phyloP scores from a whole-genome alignment of 108 stramenopile species.

The Chaetoceros muelleri region DNA sequence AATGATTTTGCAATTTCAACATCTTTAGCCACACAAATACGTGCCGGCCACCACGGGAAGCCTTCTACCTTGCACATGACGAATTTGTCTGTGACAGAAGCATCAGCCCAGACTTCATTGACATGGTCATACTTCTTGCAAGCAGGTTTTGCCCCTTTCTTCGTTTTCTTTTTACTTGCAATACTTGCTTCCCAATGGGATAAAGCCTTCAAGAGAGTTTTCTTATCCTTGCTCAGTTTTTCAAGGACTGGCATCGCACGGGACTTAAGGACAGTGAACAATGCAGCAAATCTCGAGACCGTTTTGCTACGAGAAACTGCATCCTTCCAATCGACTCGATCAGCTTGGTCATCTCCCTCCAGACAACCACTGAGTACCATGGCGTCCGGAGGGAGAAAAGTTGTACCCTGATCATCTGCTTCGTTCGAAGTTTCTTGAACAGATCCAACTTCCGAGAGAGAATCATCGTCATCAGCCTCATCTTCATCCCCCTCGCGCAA shows the following conservation, averaged over 20 bases:
- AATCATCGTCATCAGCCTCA: conserved; percentile 41
- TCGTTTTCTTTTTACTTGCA: conserved; percentile 2
- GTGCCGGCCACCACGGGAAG: conserved; percentile 81
- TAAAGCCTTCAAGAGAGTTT: conserved; percentile 33
- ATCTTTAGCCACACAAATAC: conserved; percentile 50
- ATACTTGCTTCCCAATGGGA: conserved; percentile 26
- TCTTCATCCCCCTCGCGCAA: conserved; percentile 43
- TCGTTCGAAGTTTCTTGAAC: conserved; percentile 19
- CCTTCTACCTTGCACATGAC: conserved; percentile 56
- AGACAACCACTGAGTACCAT: conserved; percentile 58
- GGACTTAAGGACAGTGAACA: conserved; percentile 30
- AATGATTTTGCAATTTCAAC: conserved; percentile 24
- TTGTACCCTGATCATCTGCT: conserved; percentile 17
- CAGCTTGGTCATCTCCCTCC: conserved; percentile 56
- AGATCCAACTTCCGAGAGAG: conserved; percentile 23
- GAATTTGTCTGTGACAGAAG: conserved; percentile 50
- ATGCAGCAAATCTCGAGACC: conserved; percentile 50
- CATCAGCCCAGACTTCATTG: conserved; percentile 63
- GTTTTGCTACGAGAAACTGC: conserved; percentile 57
- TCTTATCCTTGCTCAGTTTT: conserved; percentile 47
- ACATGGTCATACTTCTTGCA: conserved; percentile 20
- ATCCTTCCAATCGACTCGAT: conserved; percentile 64
- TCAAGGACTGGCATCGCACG: conserved; percentile 33
- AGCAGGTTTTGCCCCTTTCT: conserved; percentile 14
- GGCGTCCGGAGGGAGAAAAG: conserved; percentile 43